Evolutionary conservation across 441 rosid species (phyloP), one percentile per base, ranked within the genome.

Genomic region (Kokia cookei): DNA sequence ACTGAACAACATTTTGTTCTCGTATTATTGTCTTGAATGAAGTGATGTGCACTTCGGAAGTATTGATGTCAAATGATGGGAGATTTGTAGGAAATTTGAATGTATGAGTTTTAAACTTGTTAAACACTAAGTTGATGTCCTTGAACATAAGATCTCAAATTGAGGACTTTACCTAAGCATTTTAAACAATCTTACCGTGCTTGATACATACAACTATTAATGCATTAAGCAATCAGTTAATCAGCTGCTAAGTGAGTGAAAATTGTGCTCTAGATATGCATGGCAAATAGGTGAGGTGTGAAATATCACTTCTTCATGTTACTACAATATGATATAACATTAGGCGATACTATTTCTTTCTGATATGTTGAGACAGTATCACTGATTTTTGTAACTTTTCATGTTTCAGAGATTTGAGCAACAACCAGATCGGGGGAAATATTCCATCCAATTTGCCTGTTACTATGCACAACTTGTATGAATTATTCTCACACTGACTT

Each of bases 361-460:
- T 50, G 27, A 35, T 66, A 11, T 43, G 53, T 65, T 47, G 40
- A n/a, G 50, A 45, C 22, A 10, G 50, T 79, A 17, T 66, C 24
- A 73, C 47, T 74, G 73, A 76, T 71, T 66, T 62, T 64, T 64
- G 47, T 64, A 24, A 48, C 1, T 72, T 72, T 78, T 71, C 67
- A 32, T 73, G 42, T 80, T 76, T 76, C 92, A 96, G 99, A 86
- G 97, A 91, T 81, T 86, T 96, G 45, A 93, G 97, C 89, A 92
- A 86, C 86, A 96, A 96, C 75, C 93, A 10, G 29, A 96, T 96
- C 29, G 98, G 99, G 40, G 99, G 99, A 61, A 83, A 68, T 81
- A 92, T 96, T 79, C 99, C 99, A 24, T 76, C 90, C 79, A 85
- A 60, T 82, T 86, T 96, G 71, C 99, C 99, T 7, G 75, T 74